Evolutionary conservation across 2,329 filamentous ascomycete species (phyloP).

Genomic region (Sporothrix humicola): DNA sequence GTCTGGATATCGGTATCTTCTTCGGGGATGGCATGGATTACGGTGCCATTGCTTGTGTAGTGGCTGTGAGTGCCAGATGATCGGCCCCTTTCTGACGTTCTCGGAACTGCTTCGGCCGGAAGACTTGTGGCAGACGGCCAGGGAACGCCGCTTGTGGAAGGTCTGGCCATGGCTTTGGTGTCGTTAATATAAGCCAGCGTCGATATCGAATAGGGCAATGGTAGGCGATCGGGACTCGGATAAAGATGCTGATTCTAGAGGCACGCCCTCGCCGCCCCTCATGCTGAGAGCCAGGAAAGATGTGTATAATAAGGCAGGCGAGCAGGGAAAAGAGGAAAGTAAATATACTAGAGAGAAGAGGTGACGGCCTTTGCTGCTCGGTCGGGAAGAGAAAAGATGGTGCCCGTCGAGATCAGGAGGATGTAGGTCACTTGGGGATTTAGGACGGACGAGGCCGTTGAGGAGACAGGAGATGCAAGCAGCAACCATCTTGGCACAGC

Average conservation of each 20-base stretch:
- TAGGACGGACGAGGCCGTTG: neutral
- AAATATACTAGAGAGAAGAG: neutral
- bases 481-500: slow-evolving; percentile 11
- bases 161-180: neutral
- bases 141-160: neutral
- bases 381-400: neutral
- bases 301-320: neutral
- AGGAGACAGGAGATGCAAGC: neutral
- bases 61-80: neutral
- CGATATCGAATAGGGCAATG: neutral
- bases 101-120: neutral
- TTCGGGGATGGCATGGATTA: neutral
- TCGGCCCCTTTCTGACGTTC: neutral
- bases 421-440: neutral
- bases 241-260: neutral
- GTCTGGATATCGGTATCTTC: neutral
- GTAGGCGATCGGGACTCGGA: neutral
- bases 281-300: neutral
- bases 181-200: neutral
- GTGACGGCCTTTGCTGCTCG: neutral
- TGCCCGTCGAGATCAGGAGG: slow-evolving; percentile 13
- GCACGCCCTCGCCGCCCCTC: slow-evolving; percentile 15
- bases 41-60: slow-evolving; percentile 4
- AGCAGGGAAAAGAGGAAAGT: neutral
- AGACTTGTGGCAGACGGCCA: neutral